Conservation (phyloP, 139 green algal genomes). For the Mychonastes homosphaera region DNA sequence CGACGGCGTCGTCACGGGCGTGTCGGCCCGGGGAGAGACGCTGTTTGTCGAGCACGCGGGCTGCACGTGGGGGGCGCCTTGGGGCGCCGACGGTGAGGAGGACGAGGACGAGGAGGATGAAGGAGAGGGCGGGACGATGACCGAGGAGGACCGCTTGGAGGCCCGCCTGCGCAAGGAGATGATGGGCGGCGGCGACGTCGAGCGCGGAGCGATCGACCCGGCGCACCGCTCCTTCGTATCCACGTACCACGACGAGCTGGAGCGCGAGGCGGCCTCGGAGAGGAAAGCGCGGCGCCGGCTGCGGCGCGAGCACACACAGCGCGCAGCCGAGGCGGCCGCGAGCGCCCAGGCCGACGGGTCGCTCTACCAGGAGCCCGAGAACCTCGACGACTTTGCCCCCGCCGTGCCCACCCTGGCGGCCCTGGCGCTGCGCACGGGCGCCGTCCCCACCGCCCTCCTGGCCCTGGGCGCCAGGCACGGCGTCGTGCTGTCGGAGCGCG, state of each 20-base stretch:
- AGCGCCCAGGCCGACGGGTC: neutral
- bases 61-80: neutral
- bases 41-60: conserved; percentile 46
- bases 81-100: neutral
- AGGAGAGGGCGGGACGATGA: neutral
- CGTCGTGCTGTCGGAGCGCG: conserved; percentile 61
- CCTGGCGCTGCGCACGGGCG: conserved; percentile 48
- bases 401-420: conserved; percentile 56
- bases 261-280: too few species aligned
- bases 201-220: too few species aligned
- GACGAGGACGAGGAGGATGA: too few species aligned
- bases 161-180: too few species aligned
- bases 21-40: conserved; percentile 34
- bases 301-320: too few species aligned
- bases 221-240: too few species aligned
- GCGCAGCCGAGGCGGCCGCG: too few species aligned
- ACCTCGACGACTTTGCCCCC: too few species aligned
- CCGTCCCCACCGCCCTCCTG: conserved; percentile 45
- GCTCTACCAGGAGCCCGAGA: too few species aligned
- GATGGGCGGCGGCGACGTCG: too few species aligned
- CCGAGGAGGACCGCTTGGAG: conserved; percentile 17
- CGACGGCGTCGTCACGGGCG: conserved; percentile 63
- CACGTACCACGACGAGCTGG: too few species aligned
- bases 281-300: too few species aligned
- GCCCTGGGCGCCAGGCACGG: conserved; percentile 32